Base-by-base conservation (phyloP, 257 asterid genomes). In the Sherardia arvensis region DNA sequence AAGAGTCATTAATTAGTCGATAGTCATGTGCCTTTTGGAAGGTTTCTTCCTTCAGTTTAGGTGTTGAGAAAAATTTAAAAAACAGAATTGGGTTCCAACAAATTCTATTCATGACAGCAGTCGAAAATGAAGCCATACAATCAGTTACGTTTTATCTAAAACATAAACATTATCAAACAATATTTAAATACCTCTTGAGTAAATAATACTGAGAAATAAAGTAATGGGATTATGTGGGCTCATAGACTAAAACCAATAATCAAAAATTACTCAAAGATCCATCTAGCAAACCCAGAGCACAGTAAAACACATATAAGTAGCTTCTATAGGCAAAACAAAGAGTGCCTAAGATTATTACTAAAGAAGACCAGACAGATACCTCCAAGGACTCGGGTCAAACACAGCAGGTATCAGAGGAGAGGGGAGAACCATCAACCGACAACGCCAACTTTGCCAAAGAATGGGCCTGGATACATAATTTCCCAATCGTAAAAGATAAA, bases 371-470 rank as follows among this genome's bases (percentile, higher is more conserved):
- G 66, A 69, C 67, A 40, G 75, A 40, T 49, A 87, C 97, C 87
- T 81, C 95, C 71, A 92, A 66, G 59, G 61, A 62, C 71, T 86
- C 89, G 11, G 90, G 82, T 67, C 77, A 79, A 71, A 89, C 61
- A 65, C 79, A 76, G 72, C 66, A 45, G 48, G 84, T 71, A 70
- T 71, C 73, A 59, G 83, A 77, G 55, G 88, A 64, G 67, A 68
- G 84, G 54, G 63, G 59, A 53, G 90, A 76, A 71, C 87, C 85
- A 70, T 80, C 94, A 65, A 81, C 80, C 72, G 51, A 75, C 80
- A 89, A 72, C 61, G 99, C 90, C 68, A 86, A 79, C 71, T 77
- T 90, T 58, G 97, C 97, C 84, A 93, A 74, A 69, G 94, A 82
- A 68, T 78, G 70, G 66, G 94, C 99, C 97, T 90, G 65, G 61